A percentile compares a stretch with the other conserved stretches of the same genome.
These are phyloP conservation scores for Quercus phellos DNA, from an alignment of 331 rosid genomes.

Conservation along the genomic window DNA sequence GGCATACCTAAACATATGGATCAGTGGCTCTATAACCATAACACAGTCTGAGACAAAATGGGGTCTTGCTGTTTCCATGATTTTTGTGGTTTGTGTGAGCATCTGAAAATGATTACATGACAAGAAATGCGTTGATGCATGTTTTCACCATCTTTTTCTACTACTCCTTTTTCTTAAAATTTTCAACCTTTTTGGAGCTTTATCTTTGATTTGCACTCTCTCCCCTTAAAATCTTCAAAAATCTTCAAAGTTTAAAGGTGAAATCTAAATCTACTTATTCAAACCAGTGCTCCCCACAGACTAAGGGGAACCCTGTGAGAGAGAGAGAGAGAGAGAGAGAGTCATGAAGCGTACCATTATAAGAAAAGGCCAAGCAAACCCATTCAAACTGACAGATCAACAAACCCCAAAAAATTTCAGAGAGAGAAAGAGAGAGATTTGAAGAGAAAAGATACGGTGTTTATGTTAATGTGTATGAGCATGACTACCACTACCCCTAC, in stretches of 20 bases:
- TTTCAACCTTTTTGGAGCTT: slow-evolving; percentile 24
- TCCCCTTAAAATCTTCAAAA: slow-evolving; percentile 22
- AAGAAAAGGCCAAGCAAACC: slow-evolving; percentile 53
- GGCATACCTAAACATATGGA: background rate
- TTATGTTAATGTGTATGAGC: slow-evolving; percentile 21
- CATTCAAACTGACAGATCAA: slow-evolving; percentile 47
- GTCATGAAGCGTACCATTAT: slow-evolving; percentile 20
- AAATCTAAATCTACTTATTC: slow-evolving; percentile 47
- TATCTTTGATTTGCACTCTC: slow-evolving; percentile 12
- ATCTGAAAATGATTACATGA: background rate
- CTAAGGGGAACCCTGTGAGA: slow-evolving; percentile 8
- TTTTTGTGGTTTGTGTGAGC: background rate
- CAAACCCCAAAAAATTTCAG: slow-evolving; percentile 33
- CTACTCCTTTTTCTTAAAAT: slow-evolving; percentile 5
- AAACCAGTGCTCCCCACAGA: slow-evolving; percentile 35
- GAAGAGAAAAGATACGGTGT: slow-evolving; percentile 19
- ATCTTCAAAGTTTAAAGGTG: slow-evolving; percentile 19
- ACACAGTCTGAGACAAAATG: background rate
- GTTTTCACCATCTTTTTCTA: background rate
- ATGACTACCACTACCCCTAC: slow-evolving; percentile 20
- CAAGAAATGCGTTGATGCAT: background rate
- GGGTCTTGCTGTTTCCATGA: background rate
- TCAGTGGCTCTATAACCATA: background rate
- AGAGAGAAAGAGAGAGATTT: slow-evolving; percentile 17
- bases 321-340: background rate